Evolutionary conservation across 2,329 filamentous ascomycete species (phyloP).

Genomic region (Orbilia ellipsospora): DNA sequence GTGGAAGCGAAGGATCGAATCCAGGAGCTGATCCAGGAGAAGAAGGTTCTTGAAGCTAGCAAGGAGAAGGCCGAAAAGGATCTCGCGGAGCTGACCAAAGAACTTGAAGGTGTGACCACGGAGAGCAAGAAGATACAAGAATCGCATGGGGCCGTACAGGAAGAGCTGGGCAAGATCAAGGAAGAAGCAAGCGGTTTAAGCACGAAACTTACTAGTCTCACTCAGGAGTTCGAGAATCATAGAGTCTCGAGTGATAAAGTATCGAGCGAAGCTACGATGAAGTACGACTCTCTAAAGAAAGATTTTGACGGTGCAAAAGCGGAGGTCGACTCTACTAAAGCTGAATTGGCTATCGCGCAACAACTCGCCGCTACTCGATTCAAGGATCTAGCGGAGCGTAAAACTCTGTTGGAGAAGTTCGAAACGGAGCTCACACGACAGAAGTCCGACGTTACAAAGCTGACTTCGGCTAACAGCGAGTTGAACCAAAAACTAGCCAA

Average conservation of each 20-base stretch:
- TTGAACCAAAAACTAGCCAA: slow-evolving; percentile 71
- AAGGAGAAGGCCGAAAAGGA: slow-evolving; percentile 75
- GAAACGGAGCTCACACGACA: slow-evolving; percentile 86
- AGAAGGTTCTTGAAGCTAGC: slow-evolving; percentile 46
- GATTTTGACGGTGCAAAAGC: slow-evolving; percentile 76
- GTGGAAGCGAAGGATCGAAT: slow-evolving; percentile 82
- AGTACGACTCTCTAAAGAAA: slow-evolving; percentile 62
- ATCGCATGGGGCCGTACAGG: slow-evolving; percentile 59
- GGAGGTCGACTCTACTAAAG: slow-evolving; percentile 77
- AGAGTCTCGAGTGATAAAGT: slow-evolving; percentile 60
- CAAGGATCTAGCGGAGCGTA: slow-evolving; percentile 84
- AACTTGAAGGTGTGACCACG: slow-evolving; percentile 46
- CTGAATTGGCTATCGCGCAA: slow-evolving; percentile 85
- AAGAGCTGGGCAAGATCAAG: slow-evolving; percentile 58
- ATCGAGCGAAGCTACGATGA: slow-evolving; percentile 66
- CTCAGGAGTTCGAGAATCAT: slow-evolving; percentile 37
- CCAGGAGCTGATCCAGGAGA: slow-evolving; percentile 65
- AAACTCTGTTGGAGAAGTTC: slow-evolving; percentile 81
- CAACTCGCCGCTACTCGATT: slow-evolving; percentile 87
- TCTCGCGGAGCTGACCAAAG: slow-evolving; percentile 64
- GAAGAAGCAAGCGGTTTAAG: slow-evolving; percentile 58
- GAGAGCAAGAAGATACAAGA: slow-evolving; percentile 57
- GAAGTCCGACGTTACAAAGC: slow-evolving; percentile 77
- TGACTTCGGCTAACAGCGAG: slow-evolving; percentile 81
- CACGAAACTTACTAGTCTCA: slow-evolving; percentile 59